These are phyloP conservation scores for Chaetomium cochliodes DNA, from an alignment of 495 filamentous ascomycete genomes.

Conservation along the genomic window DNA sequence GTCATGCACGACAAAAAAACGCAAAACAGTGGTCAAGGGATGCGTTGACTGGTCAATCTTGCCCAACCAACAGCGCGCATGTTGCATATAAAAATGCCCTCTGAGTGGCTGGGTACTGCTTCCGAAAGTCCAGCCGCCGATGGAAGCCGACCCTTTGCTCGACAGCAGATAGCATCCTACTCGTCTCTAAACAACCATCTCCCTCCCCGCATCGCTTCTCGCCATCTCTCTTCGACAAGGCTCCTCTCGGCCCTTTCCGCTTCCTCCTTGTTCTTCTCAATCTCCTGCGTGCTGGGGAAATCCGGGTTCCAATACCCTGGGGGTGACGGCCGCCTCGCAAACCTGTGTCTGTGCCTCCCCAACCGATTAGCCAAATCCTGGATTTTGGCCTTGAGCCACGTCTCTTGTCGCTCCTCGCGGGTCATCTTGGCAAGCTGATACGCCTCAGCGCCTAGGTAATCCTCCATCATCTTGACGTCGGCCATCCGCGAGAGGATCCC, in stretches of 20 bases:
- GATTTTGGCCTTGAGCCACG: constrained; percentile 67
- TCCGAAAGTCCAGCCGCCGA: not conserved
- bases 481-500: constrained; percentile 35
- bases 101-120: constrained; percentile 7
- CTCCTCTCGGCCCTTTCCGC: constrained; percentile 57
- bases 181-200: constrained; percentile 82
- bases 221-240: constrained; percentile 69
- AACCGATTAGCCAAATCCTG: constrained; percentile 64
- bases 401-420: constrained; percentile 50
- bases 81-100: not conserved
- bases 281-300: constrained; percentile 82
- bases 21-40: too few relatives aligned
- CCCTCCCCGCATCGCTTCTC: constrained; percentile 78
- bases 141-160: not conserved
- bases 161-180: constrained; percentile 28
- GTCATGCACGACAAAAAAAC: too few relatives aligned
- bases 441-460: constrained; percentile 63
- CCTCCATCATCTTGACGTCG: constrained; percentile 59
- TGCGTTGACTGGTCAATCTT: not conserved
- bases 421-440: constrained; percentile 49
- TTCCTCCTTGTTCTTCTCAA: constrained; percentile 59
- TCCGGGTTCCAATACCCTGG: constrained; percentile 89
- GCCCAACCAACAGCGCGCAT: not conserved
- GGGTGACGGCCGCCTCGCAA: constrained; percentile 66
- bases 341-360: constrained; percentile 75